Percentiles rank a stretch among this genome's conserved stretches.
phyloP scores from a whole-genome alignment of 768 basidiomycete genomes.

The Galerina sulciceps region DNA sequence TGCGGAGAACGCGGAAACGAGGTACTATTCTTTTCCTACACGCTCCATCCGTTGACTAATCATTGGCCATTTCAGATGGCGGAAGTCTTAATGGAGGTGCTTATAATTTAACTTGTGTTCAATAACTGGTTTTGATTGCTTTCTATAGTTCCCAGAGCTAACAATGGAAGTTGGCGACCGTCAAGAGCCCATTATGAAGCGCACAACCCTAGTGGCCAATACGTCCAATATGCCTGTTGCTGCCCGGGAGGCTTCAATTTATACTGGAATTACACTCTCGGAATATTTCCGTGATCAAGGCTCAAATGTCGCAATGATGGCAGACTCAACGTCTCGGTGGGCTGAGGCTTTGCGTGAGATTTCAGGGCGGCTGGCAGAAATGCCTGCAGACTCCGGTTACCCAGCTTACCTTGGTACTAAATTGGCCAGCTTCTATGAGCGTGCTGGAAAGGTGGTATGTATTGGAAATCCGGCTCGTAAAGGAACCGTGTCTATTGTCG shows the following conservation, averaged over 20 bases:
- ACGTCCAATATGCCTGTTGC: constrained; percentile 99
- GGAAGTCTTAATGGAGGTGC: constrained; percentile 97
- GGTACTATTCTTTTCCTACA: constrained; percentile 40
- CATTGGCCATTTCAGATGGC: constrained; percentile 66
- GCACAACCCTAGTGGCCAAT: constrained; percentile 97
- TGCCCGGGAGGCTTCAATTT: constrained; percentile 98
- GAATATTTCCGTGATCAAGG: constrained; percentile 99
- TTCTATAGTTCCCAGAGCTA: constrained; percentile 77
- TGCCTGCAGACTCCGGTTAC: constrained; percentile 99
- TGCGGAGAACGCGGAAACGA: constrained; percentile 99
- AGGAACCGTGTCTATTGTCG: constrained; percentile 97
- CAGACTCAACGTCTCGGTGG: constrained; percentile 98
- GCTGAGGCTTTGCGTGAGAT: constrained; percentile 99
- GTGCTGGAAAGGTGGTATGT: constrained; percentile 94
- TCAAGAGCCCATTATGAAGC: constrained; percentile 99
- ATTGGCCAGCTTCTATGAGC: constrained; percentile 97
- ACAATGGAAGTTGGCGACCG: constrained; percentile 91
- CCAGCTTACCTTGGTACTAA: constrained; percentile 97
- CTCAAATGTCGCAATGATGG: constrained; percentile 98
- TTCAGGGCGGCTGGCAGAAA: constrained; percentile 97
- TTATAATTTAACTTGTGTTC: constrained; percentile 12
- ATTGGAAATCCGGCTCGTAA: constrained; percentile 86
- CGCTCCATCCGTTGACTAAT: background rate
- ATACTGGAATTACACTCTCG: constrained; percentile 98
- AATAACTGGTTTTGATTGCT: constrained; percentile 2